Percentiles rank a stretch among this genome's conserved stretches.
Evolutionary conservation across 2,329 filamentous ascomycete genomes (phyloP).

Genomic region (Curvularia hawaiiensis): DNA sequence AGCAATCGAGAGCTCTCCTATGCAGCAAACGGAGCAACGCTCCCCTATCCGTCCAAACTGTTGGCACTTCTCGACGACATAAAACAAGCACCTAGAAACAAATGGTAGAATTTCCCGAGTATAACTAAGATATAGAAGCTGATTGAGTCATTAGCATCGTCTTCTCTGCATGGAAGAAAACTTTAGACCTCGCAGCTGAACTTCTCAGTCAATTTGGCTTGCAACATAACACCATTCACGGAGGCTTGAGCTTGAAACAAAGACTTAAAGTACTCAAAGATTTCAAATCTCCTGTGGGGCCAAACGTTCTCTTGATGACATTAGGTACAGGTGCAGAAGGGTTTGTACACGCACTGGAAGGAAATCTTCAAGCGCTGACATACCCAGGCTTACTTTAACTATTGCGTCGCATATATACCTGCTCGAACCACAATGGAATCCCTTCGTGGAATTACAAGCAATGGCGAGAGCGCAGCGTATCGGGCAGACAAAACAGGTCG

Average conservation of each 20-base stretch:
- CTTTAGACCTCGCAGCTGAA: conserved; percentile 34
- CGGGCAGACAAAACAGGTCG: conserved; percentile 21
- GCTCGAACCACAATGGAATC: conserved; percentile 41
- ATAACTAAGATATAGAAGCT: not conserved
- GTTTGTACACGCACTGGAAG: conserved; percentile 7
- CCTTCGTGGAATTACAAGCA: conserved; percentile 36
- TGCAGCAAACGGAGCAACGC: not conserved
- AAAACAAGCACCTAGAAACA: conserved; percentile 16
- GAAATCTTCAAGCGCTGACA: not conserved
- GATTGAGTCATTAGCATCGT: conserved; percentile 33
- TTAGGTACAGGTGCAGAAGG: conserved; percentile 30
- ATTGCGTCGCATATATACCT: conserved; percentile 27
- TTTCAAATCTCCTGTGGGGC: conserved; percentile 12
- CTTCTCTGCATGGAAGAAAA: conserved; percentile 46
- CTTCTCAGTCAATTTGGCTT: conserved; percentile 29
- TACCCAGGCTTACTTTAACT: conserved; percentile 17
- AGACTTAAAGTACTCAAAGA: conserved; percentile 17
- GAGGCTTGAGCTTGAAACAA: conserved; percentile 16
- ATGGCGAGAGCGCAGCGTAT: conserved; percentile 29
- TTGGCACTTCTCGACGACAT: conserved; percentile 31
- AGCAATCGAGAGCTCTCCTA: not conserved
- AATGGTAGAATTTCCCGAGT: conserved; percentile 20
- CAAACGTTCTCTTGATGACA: conserved; percentile 24
- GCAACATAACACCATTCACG: conserved; percentile 18
- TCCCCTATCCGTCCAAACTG: conserved; percentile 25